Evolutionary conservation across 108 stramenopile genomes (phyloP), one percentile per base, ranked within the genome.

Genomic region (Pseudonitzschia multiseries): DNA sequence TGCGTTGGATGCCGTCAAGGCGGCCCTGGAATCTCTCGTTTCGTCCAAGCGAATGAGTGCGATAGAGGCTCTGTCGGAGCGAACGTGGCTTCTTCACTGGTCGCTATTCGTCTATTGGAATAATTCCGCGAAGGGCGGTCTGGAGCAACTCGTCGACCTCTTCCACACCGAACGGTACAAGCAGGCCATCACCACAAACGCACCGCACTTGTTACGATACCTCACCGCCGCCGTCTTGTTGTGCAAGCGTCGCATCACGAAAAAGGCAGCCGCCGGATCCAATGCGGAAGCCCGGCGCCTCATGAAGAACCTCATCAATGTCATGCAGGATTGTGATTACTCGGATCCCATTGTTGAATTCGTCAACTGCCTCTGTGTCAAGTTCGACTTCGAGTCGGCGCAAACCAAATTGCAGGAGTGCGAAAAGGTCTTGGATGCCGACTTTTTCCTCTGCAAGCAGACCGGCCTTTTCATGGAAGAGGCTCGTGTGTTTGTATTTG

Each of bases 41-140:
- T 71, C 78, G 4, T 76, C 87, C 57, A 78, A 82, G 57, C 54
- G 73, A 59, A 79, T 95, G 60, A 70, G 90, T 33, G 72, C 96
- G 20, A 77, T 97, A 52, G 85, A 96, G 78, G 93, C 95, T 69
- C 89, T 99, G 20, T 87, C 96, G 73, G 96, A 97, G 83, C 91
- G 99, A 62, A 96, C 97, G 18, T 99, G 98, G 98, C 82, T 99
- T 28, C 82, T 98, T 57, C 98, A 99, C 79, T 99, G 99, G 99
- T 84, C 89, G 33, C 85, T 99, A 52, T 99, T 99, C 78, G 97
- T 98, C 33, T 98, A 94, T 79, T 98, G 97, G 95, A 98, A 98
- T 85, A 92, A 96, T 75, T 80, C 87, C 29, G 73, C 85, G 33
- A 83, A 84, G 69, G 90, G 90, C 72, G 92, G 93, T 60, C 73